Evolutionary conservation across 2,329 filamentous ascomycete genomes (phyloP).

Genomic region (Fragosphaeria purpurea): DNA sequence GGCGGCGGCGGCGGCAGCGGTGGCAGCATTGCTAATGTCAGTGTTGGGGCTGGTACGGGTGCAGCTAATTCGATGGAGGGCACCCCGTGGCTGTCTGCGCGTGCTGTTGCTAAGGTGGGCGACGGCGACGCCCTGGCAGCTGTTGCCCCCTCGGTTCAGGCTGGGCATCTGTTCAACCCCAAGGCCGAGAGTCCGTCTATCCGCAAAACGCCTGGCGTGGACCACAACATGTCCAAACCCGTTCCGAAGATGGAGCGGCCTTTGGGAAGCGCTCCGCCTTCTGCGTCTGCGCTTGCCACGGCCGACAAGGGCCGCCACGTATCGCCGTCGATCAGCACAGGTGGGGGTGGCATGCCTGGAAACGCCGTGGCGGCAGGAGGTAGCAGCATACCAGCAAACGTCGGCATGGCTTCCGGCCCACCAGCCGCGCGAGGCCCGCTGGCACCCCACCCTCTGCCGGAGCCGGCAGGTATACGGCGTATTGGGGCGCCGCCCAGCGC

Average conservation of each 20-base stretch:
- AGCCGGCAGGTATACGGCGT: conserved; percentile 34
- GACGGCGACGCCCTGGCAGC: conserved; percentile 34
- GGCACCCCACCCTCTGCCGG: conserved; percentile 42
- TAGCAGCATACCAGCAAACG: no score
- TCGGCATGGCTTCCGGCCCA: no score
- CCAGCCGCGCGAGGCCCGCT: conserved; percentile 11
- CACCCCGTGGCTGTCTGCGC: conserved; percentile 61
- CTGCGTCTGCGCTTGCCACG: conserved; percentile 14
- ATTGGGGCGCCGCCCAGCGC: conserved; percentile 48
- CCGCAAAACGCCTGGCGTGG: conserved; percentile 77
- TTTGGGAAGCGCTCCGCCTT: conserved; percentile 28
- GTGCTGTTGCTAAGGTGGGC: conserved; percentile 48
- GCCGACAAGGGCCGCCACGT: not conserved
- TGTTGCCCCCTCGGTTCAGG: conserved; percentile 31
- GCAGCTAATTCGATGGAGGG: conserved; percentile 22
- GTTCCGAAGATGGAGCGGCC: conserved; percentile 39
- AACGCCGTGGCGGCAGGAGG: no score
- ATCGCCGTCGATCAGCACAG: not conserved
- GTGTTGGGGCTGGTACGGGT: no score
- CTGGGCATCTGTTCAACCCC: conserved; percentile 56
- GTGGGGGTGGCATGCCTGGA: no score
- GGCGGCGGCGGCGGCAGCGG: not conserved
- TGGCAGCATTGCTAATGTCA: not conserved
- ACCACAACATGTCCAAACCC: conserved; percentile 68
- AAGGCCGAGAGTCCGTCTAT: conserved; percentile 74